Evolutionary conservation across 2,329 filamentous ascomycete species (phyloP), one percentile per base, ranked within the genome.

Genomic region (Colletotrichum sp.): DNA sequence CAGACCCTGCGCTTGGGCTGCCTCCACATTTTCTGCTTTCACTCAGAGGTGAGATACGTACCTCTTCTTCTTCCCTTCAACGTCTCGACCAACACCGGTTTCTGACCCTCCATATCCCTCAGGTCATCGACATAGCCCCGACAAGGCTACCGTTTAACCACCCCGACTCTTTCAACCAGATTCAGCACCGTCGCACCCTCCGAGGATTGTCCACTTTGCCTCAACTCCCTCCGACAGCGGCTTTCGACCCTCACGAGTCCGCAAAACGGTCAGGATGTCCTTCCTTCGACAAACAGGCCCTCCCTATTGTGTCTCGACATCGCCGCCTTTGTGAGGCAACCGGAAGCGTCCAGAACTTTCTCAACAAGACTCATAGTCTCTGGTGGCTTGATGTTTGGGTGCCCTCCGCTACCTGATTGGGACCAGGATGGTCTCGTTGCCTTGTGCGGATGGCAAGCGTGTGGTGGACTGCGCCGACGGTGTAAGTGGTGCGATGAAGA

Each of bases 11-110:
- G 69, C 70, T 68, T 76, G 64, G 70, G 70, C 59, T 68, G 44
- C 73, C 73, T 76, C 64, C 74, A 68, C 63, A 55, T 18, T 28
- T 32, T 26, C 21, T 26, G 36, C n/a, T 32, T 63, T 52, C n/a
- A 13, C 44, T 49, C n/a, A n/a, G n/a, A n/a, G n/a, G n/a, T n/a
- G n/a, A n/a, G 36, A 57, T 68, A 72, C 73, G 69, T 76, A 30
- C 30, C 63, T 24, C 15, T 49, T 21, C 63, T 3, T 32, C 36
- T n/a, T 15, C 6, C 32, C 34, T 66, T 49, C 16, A n/a, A 66
- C 44, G 15, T 32, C 15, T 60, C 66, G 21, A 57, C 65, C 21
- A 36, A 59, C 49, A 60, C 34, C 32, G 52, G 18, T 24, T 57
- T 13, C 52, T 34, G 5, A 59, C 52, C 66, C 66, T 60, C 52